Percentiles rank a stretch among this genome's conserved stretches.
phyloP scores from a whole-genome alignment of 169 alveolate genomes.

The Theileria annulata region DNA sequence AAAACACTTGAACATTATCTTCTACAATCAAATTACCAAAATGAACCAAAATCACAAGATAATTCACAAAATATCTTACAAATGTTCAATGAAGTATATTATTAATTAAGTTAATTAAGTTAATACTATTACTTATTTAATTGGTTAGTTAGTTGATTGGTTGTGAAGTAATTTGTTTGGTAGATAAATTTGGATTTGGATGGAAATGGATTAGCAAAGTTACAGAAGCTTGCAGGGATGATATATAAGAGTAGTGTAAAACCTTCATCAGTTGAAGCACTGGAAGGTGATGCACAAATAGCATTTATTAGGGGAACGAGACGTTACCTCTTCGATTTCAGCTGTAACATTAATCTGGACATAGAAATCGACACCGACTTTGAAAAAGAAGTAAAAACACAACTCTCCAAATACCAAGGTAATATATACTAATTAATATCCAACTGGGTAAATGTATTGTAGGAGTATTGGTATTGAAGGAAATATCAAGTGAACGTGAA shows the following conservation, averaged over 20 bases:
- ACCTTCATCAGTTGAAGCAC: constrained; percentile 68
- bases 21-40: constrained; percentile 53
- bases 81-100: constrained; percentile 55
- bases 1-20: constrained; percentile 52
- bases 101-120: too few species aligned
- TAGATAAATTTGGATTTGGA: constrained; percentile 48
- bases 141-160: too few species aligned
- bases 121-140: too few species aligned
- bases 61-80: constrained; percentile 63
- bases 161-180: neutral
- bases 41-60: constrained; percentile 52
- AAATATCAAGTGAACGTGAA: constrained; percentile 74
- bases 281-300: constrained; percentile 81
- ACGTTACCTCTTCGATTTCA: constrained; percentile 81
- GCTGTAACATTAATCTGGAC: constrained; percentile 62
- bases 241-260: constrained; percentile 58
- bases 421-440: neutral
- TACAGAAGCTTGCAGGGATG: constrained; percentile 57
- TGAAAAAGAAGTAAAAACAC: constrained; percentile 24
- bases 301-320: constrained; percentile 83
- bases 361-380: constrained; percentile 33
- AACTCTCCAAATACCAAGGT: constrained; percentile 45
- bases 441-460: neutral
- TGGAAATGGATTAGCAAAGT: constrained; percentile 15
- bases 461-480: constrained; percentile 61